Percentiles rank a stretch among this genome's conserved stretches.
Evolutionary conservation across 495 filamentous ascomycete species (phyloP).

Genomic region (Daldinia decipiens): DNA sequence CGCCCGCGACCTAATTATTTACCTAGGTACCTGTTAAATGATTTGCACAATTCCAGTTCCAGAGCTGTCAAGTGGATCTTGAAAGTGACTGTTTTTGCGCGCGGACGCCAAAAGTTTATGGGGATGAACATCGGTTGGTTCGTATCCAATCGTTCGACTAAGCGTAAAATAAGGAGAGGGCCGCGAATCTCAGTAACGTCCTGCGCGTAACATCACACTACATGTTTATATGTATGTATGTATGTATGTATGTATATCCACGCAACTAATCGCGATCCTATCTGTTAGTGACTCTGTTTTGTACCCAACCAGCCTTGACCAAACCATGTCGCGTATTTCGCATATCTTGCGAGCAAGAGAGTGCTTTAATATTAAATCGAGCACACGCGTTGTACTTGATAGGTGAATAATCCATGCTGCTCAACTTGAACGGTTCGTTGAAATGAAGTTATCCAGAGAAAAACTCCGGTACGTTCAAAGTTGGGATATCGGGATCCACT

Average conservation of each 20-base stretch:
- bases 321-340: constrained; percentile 1
- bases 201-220: constrained; percentile 14
- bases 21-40: no score
- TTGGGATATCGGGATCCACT: constrained; percentile 34
- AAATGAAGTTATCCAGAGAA: constrained; percentile 23
- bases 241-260: constrained; percentile 10
- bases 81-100: constrained; percentile 5
- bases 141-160: constrained; percentile 24
- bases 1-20: constrained; percentile 24
- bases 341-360: not conserved
- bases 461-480: constrained; percentile 13
- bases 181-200: constrained; percentile 10
- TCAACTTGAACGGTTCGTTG: constrained; percentile 20
- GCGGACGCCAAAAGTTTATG: constrained; percentile 16
- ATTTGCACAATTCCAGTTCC: constrained; percentile 19
- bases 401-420: constrained; percentile 1
- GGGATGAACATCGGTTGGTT: constrained; percentile 20
- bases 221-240: not conserved
- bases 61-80: constrained; percentile 31
- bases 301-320: not conserved
- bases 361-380: not conserved
- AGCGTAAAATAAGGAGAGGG: not conserved
- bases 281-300: constrained; percentile 2
- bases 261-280: constrained; percentile 3
- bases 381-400: not conserved